Evolutionary conservation across 1,284 basidiomycete species (phyloP), one percentile per base, ranked within the genome.

Genomic region (Ustilago xerochloae): DNA sequence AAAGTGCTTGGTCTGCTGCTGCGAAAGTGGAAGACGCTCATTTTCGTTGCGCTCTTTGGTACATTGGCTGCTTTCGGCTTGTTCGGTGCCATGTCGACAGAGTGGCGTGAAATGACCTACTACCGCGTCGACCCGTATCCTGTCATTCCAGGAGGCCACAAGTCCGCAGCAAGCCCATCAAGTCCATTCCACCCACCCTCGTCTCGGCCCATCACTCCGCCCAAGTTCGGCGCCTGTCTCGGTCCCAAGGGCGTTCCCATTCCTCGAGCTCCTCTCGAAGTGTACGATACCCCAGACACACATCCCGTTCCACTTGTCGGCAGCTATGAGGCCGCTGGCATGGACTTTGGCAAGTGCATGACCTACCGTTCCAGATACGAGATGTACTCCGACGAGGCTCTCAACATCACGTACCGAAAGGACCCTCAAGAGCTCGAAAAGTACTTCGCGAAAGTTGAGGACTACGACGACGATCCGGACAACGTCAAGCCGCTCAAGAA

Each of bases 301-400:
- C 82, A 84, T 47, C 82, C 82, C 13, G 45, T 70, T 30, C 80
- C 81, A 24, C 71, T 82, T 32, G 82, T 84, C 33, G 82, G 82
- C 50, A 76, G 79, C 67, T 78, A 81, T 67, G 57, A 78, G 49
- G 63, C 76, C 15, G 69, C 80, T 4, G 79, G 77, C 54, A 74
- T 84, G 74, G 77, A 83, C 50, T 62, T 61, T n/a, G 69, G 62
- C 58, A 78, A 81, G 52, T 84, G 82, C 71, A 75, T 81, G 59
- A 84, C 82, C 52, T 84, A 84, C 65, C 57, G 70, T 7, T 72
- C 73, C 43, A 61, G 82, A 33, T 83, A 82, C 59, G 60, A 67
- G 55, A 84, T 84, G 82, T 84, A 84, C 71, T 79, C 81, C 28
- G 82, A 84, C 65, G 72, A 83, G 47, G 81, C 81, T n/a, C 79